Conservation (phyloP, 1,284 basidiomycete species). For the Ceratobasidium sp. region DNA sequence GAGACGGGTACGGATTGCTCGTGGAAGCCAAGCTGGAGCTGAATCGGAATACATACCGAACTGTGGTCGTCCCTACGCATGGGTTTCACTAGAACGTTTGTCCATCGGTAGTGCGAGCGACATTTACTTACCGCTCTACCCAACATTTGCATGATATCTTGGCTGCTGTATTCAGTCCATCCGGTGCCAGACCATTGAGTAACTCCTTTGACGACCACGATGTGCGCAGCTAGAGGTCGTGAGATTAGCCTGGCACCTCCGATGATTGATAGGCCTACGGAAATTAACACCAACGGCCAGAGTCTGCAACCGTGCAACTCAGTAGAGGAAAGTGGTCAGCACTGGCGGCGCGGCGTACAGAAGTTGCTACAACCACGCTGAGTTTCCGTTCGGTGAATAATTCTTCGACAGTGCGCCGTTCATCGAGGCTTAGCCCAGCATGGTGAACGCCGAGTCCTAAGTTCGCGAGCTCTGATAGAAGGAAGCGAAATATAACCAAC, state of each 20-base stretch:
- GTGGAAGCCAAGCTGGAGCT: conserved; percentile 42
- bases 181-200: conserved; percentile 61
- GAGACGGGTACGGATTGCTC: neutral
- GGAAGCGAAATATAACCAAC: neutral
- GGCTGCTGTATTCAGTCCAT: conserved; percentile 75
- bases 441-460: conserved; percentile 84
- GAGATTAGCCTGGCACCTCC: neutral
- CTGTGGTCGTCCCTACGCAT: conserved; percentile 81
- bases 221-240: conserved; percentile 67
- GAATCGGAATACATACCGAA: conserved; percentile 62
- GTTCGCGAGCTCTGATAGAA: conserved; percentile 46
- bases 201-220: conserved; percentile 82
- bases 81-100: neutral
- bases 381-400: conserved; percentile 69
- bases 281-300: conserved; percentile 88
- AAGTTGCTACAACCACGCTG: conserved; percentile 73
- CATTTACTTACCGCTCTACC: conserved; percentile 70
- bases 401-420: conserved; percentile 72
- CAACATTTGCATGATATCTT: conserved; percentile 85
- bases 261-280: conserved; percentile 56
- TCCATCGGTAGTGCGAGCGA: too few relatives aligned
- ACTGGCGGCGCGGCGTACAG: conserved; percentile 63
- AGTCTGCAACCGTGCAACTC: conserved; percentile 57
- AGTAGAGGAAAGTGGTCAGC: neutral
- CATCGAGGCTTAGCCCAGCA: conserved; percentile 76